These are phyloP conservation scores for Anthracocystis walkeri DNA, from an alignment of 1,284 basidiomycete species.

Conservation along the genomic window DNA sequence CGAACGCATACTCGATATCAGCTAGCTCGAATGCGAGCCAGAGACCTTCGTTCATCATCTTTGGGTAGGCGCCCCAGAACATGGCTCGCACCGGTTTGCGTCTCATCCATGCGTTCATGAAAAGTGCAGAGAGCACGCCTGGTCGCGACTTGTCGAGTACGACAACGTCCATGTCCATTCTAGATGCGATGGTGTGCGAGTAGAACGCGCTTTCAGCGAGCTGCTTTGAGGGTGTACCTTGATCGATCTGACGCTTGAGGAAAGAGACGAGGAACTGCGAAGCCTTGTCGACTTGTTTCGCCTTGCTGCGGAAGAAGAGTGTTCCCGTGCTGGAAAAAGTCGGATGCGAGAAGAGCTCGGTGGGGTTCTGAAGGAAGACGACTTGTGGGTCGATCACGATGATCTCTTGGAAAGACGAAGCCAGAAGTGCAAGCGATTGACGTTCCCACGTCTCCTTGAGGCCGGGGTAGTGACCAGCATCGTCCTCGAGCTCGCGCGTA, in stretches of 20 bases:
- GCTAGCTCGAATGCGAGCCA: constrained; percentile 44
- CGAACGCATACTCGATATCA: constrained; percentile 38
- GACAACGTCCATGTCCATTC: constrained; percentile 47
- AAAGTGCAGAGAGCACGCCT: constrained; percentile 37
- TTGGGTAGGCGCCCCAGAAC: constrained; percentile 33
- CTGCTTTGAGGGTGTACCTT: constrained; percentile 28
- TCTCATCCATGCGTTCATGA: constrained; percentile 47
- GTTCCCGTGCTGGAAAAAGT: constrained; percentile 36
- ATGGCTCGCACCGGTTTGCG: constrained; percentile 16
- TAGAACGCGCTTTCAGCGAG: constrained; percentile 35
- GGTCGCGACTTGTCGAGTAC: constrained; percentile 45
- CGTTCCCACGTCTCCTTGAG: constrained; percentile 35
- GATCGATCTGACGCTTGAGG: constrained; percentile 49
- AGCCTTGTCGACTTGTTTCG: constrained; percentile 28
- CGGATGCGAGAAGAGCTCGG: constrained; percentile 31
- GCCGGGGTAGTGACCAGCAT: constrained; percentile 35
- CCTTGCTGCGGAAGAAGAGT: constrained; percentile 48
- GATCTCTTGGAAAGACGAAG: constrained; percentile 39
- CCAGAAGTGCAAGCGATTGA: constrained; percentile 31
- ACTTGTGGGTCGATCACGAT: constrained; percentile 39
- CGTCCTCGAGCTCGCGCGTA: constrained; percentile 38
- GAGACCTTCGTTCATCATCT: constrained; percentile 43
- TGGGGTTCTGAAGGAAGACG: constrained; percentile 46
- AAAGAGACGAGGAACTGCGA: constrained; percentile 47
- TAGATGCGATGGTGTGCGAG: constrained; percentile 34